phyloP scores from a whole-genome alignment of 1,139 yeast species.

The Kodamaea suecica region DNA sequence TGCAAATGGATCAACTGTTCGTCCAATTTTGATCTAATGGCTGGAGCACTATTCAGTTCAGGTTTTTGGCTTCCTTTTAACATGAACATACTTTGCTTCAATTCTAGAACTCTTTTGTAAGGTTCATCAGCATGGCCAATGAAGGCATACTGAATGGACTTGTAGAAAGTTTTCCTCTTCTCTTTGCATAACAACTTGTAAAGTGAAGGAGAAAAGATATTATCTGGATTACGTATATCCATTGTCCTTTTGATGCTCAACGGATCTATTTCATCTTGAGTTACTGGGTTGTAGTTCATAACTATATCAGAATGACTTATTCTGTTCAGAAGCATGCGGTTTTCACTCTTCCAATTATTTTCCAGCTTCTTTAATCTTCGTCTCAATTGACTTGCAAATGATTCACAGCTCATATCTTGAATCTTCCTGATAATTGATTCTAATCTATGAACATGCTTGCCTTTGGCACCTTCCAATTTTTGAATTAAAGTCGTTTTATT shows the following conservation, averaged over 20 bases:
- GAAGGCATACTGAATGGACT: conserved; percentile 31
- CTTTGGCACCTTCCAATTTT: conserved; percentile 10
- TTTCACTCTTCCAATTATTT: conserved; percentile 4
- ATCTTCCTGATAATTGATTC: conserved; percentile 14
- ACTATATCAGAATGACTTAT: conserved; percentile 13
- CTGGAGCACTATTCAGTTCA: neutral
- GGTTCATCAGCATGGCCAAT: conserved; percentile 18
- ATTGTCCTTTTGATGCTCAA: neutral
- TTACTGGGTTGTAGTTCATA: conserved; percentile 9
- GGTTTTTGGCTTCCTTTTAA: neutral
- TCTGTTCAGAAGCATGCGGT: conserved; percentile 1
- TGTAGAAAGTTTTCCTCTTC: conserved; percentile 22
- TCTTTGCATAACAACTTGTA: conserved; percentile 17
- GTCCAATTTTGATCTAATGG: neutral
- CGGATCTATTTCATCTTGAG: neutral
- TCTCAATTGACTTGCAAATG: conserved; percentile 9
- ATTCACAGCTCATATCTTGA: conserved; percentile 15
- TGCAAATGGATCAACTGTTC: conserved; percentile 1
- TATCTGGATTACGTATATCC: neutral
- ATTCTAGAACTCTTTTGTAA: conserved; percentile 13
- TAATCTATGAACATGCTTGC: conserved; percentile 12
- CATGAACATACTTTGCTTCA: conserved; percentile 4
- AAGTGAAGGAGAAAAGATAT: conserved; percentile 7
- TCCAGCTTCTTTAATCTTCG: conserved; percentile 8
- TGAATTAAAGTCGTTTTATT: conserved; percentile 7